Evolutionary conservation across 768 basidiomycete genomes (phyloP), one percentile per base, ranked within the genome.

Genomic region (Auricularia auricula-judae): DNA sequence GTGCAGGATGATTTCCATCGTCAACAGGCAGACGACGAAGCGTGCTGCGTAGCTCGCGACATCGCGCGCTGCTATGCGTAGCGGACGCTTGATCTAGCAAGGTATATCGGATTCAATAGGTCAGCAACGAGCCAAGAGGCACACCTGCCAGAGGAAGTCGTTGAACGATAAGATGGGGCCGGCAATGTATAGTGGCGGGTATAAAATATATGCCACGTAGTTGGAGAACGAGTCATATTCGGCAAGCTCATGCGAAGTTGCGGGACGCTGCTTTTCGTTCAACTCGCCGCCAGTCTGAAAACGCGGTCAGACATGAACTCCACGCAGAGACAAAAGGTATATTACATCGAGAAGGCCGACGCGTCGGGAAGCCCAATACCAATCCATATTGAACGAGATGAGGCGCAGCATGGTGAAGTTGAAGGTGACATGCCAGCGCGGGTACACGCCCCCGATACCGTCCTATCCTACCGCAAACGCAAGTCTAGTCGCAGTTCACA

Each of bases 141-240:
- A 66, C 44, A 93, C 93, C 86, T 98, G 96, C 86, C 88, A 91
- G 70, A 92, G 77, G 72, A 93, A 98, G 73, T 97, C 92, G 71
- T 96, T 96, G 79, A 93, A 98, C 0, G 95, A 89, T 73, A 98
- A 84, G 68, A 98, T 95, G 0, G 97, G 97, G 0, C 97, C 96
- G 1, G 91, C 95, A 62, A 98, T 90, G 72, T 98, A 99, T 11
- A 98, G 78, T 1, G 97, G 95, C 0, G 95, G 85, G 71, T 98
- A 99, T 7, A 98, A 76, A n/a, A 82, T 80, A 71, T 98, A 98
- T 29, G 89, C 81, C 10, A 97, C 62, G 72, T 92, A 96, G 70
- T 89, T 88, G 18, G 76, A 60, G 67, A 85, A 87, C 1, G 84
- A 81, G 21, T 62, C 51, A 72, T 94, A 97, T 62, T 80, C 74